phyloP scores from a whole-genome alignment of 306 rosid genomes.

The Begonia loranthoides region DNA sequence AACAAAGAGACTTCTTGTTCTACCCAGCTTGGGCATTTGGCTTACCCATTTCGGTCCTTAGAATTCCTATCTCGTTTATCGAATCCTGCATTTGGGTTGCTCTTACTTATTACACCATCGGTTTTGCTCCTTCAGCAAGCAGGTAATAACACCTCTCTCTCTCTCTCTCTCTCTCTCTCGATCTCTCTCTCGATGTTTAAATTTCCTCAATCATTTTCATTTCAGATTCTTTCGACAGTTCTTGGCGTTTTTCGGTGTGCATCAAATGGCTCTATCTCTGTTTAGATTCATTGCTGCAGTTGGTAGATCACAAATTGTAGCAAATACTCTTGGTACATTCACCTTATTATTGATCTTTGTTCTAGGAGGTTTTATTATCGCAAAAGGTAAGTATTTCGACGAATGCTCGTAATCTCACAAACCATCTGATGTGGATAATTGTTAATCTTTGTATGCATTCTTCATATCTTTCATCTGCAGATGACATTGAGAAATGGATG shows the following conservation, averaged over 20 bases:
- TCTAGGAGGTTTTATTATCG: conserved; percentile 79
- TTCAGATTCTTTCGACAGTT: conserved; percentile 71
- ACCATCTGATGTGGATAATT: too few relatives aligned
- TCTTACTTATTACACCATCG: conserved; percentile 69
- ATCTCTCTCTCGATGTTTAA: neutral
- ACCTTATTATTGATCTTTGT: conserved; percentile 51
- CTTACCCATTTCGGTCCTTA: conserved; percentile 59
- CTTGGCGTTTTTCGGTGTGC: conserved; percentile 63
- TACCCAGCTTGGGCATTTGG: conserved; percentile 77
- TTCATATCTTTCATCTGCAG: conserved; percentile 12
- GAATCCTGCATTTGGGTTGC: conserved; percentile 62
- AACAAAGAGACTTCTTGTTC: conserved; percentile 65
- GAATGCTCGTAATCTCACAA: too few relatives aligned
- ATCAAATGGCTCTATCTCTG: conserved; percentile 65
- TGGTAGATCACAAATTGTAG: conserved; percentile 61
- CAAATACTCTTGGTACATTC: conserved; percentile 50
- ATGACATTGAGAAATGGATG: conserved; percentile 64
- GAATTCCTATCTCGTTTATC: conserved; percentile 53
- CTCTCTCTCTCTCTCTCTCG: neutral
- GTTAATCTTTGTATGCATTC: too few relatives aligned
- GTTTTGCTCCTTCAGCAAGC: conserved; percentile 65
- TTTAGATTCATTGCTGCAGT: conserved; percentile 73
- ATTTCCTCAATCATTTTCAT: neutral
- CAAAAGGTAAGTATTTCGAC: conserved; percentile 36
- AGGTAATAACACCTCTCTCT: conserved; percentile 25